phyloP scores from a whole-genome alignment of 495 filamentous ascomycete genomes.

The Talaromyces ruber region DNA sequence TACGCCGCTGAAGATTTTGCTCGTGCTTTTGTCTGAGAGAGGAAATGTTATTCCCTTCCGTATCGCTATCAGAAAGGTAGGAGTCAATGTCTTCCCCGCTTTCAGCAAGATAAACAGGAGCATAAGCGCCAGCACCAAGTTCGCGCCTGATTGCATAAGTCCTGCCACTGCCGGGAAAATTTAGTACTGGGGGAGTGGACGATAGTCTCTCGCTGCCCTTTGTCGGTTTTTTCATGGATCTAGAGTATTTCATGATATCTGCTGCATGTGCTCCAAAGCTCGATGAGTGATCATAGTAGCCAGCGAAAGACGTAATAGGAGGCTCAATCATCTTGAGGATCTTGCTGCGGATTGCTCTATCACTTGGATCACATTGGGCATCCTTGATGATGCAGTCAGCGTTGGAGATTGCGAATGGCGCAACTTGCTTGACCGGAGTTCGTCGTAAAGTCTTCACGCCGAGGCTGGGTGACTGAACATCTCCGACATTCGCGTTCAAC shows the following conservation, averaged over 20 bases:
- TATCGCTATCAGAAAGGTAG: conserved; percentile 26
- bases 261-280: conserved; percentile 50
- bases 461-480: conserved; percentile 33
- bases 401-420: conserved; percentile 21
- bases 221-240: conserved; percentile 50
- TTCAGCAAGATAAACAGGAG: conserved; percentile 86
- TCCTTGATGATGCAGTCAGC: conserved; percentile 65
- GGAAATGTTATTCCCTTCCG: conserved; percentile 9
- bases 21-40: conserved; percentile 7
- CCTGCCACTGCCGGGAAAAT: conserved; percentile 49
- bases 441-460: conserved; percentile 50
- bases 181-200: conserved; percentile 57
- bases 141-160: conserved; percentile 77
- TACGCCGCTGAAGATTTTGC: conserved; percentile 24
- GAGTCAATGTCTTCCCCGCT: conserved; percentile 45
- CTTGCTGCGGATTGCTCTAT: conserved; percentile 58
- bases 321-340: conserved; percentile 68
- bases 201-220: conserved; percentile 42
- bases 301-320: conserved; percentile 61
- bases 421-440: conserved; percentile 61
- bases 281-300: conserved; percentile 61
- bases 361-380: conserved; percentile 76
- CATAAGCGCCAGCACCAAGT: conserved; percentile 87
- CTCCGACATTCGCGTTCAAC: conserved; percentile 24
- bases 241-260: conserved; percentile 75